Percentiles rank a stretch among this genome's conserved stretches.
These are phyloP conservation scores for Scheffersomyces ergatensis DNA, from an alignment of 805 yeast genomes.

Conservation along the genomic window DNA sequence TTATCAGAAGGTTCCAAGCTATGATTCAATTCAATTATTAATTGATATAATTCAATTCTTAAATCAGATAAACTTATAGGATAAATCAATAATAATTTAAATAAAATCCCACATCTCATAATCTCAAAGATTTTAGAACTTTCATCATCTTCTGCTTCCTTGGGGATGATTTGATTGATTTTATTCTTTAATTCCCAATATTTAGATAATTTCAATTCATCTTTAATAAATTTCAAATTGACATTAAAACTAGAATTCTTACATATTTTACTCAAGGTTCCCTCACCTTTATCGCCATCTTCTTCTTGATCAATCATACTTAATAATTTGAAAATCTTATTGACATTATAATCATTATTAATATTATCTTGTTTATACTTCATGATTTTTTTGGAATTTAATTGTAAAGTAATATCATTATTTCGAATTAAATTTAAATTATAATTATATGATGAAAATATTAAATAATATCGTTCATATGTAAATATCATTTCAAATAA, in stretches of 20 bases:
- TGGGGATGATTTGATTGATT: neutral
- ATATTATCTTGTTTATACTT: slow-evolving; percentile 2
- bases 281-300: slow-evolving; percentile 1
- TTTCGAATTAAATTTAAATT: slow-evolving; percentile 8
- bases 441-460: slow-evolving; percentile 12
- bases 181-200: slow-evolving; percentile 2
- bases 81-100: slow-evolving; percentile 10
- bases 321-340: slow-evolving; percentile 2
- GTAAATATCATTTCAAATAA: slow-evolving; percentile 28
- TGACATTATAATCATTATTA: slow-evolving; percentile 4
- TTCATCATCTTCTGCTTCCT: slow-evolving; percentile 1
- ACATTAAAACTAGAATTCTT: slow-evolving; percentile 8
- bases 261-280: slow-evolving; percentile 3
- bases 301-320: slow-evolving; percentile 3
- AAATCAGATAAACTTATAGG: slow-evolving; percentile 5
- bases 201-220: neutral
- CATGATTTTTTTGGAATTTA: slow-evolving; percentile 3
- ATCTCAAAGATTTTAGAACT: slow-evolving; percentile 1
- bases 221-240: neutral
- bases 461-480: slow-evolving; percentile 23
- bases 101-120: slow-evolving; percentile 8
- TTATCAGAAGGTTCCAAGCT: slow-evolving; percentile 5
- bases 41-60: slow-evolving; percentile 10
- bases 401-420: slow-evolving; percentile 8
- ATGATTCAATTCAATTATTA: slow-evolving; percentile 5